A percentile compares a stretch with the other conserved stretches of the same genome.
These are phyloP conservation scores for Blastobotrys mokoenaii DNA, from an alignment of 805 yeast genomes.

Conservation along the genomic window DNA sequence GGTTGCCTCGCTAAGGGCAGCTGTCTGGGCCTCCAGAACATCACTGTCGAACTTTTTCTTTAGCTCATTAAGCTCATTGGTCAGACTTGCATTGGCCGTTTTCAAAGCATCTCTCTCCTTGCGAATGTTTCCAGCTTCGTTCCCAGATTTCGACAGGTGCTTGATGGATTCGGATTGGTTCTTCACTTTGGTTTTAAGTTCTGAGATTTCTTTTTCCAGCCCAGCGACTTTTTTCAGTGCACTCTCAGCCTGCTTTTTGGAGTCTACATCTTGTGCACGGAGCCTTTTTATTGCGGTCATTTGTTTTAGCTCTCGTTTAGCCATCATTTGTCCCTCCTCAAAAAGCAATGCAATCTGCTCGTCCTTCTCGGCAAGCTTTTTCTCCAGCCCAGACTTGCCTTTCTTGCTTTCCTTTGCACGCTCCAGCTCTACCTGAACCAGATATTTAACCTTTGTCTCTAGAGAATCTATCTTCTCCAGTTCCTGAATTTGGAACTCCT, in stretches of 20 bases:
- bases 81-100: constrained; percentile 10
- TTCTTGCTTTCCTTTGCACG: constrained; percentile 13
- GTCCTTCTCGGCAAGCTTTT: constrained; percentile 42
- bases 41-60: constrained; percentile 23
- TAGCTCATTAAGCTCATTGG: constrained; percentile 24
- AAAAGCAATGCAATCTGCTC: constrained; percentile 54
- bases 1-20: constrained; percentile 23
- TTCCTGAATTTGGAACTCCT: constrained; percentile 6
- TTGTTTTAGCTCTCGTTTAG: constrained; percentile 61
- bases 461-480: constrained; percentile 17
- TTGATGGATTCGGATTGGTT: constrained; percentile 16
- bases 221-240: constrained; percentile 24
- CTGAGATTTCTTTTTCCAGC: constrained; percentile 34
- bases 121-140: constrained; percentile 1
- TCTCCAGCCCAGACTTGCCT: constrained; percentile 15
- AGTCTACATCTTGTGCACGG: constrained; percentile 40
- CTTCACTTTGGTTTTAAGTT: constrained; percentile 25
- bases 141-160: constrained; percentile 9
- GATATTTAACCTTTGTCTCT: constrained; percentile 26
- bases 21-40: constrained; percentile 20
- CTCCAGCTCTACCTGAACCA: constrained; percentile 22
- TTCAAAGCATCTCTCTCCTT: constrained; percentile 13
- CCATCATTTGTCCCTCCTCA: constrained; percentile 67
- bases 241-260: constrained; percentile 24
- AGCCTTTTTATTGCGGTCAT: constrained; percentile 59